phyloP scores from a whole-genome alignment of 768 basidiomycete genomes.

The Leccinum incarnatum region DNA sequence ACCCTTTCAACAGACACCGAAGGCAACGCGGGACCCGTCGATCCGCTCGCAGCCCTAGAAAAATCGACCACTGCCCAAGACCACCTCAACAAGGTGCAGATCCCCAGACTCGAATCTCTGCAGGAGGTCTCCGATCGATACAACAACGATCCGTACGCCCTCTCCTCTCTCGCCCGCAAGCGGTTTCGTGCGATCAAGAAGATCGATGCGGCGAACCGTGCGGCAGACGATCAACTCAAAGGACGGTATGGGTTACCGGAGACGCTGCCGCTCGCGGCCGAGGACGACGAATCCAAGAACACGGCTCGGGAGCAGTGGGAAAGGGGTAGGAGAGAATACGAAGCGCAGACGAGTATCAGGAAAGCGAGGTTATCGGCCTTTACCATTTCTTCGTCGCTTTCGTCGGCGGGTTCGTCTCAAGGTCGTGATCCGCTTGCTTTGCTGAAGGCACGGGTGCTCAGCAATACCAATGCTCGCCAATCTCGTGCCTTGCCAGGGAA shows the following conservation, averaged over 20 bases:
- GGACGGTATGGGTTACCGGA: constrained; percentile 76
- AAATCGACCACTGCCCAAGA: constrained; percentile 81
- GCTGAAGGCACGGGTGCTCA: constrained; percentile 55
- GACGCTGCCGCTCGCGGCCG: constrained; percentile 60
- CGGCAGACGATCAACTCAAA: constrained; percentile 69
- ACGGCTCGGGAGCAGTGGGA: constrained; percentile 67
- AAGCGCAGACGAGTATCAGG: constrained; percentile 44
- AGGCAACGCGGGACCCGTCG: constrained; percentile 55
- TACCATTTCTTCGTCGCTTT: constrained; percentile 20
- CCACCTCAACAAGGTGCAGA: constrained; percentile 66
- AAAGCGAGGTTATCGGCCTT: constrained; percentile 43
- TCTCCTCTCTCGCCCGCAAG: constrained; percentile 72
- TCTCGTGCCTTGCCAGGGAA: constrained; percentile 21
- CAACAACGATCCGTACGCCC: constrained; percentile 82
- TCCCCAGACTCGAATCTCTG: constrained; percentile 79
- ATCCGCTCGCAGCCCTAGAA: constrained; percentile 87
- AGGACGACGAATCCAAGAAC: constrained; percentile 55
- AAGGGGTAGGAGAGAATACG: constrained; percentile 47
- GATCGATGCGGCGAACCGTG: constrained; percentile 62
- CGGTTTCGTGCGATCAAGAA: constrained; percentile 88
- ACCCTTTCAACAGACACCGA: constrained; percentile 53
- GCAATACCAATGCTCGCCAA: constrained; percentile 58
- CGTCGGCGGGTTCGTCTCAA: constrained; percentile 19
- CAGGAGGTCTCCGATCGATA: constrained; percentile 73
- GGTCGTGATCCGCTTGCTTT: constrained; percentile 35